Evolutionary conservation across 2,329 filamentous ascomycete species (phyloP), one percentile per base, ranked within the genome.

Genomic region (Gnomoniopsis sp.): DNA sequence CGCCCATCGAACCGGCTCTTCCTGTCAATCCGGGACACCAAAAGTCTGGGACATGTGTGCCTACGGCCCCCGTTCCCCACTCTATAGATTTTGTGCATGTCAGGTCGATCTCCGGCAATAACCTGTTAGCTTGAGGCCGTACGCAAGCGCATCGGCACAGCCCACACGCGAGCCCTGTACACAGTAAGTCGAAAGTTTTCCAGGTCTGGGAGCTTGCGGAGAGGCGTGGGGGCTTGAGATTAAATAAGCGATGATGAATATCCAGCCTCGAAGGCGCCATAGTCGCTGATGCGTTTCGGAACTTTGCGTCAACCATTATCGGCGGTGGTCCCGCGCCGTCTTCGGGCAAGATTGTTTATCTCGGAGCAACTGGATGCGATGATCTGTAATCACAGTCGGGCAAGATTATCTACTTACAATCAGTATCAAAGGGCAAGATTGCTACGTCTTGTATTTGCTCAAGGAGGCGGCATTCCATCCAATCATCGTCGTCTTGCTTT

Each of bases 221-320:
- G 34, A 38, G 34, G 33, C 52, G 55, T 50, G 50, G 49, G 58
- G 55, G 41, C 33, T 33, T 8, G 47, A 6, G 47, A 48, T 36
- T 44, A 53, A 48, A 43, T 41, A 56, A 19, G 33, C 52, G 57
- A 61, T 61, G 59, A 53, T 61, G 59, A 61, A 61, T 55, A 53
- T 61, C 44, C 34, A 44, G 33, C 49, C 48, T 46, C 34, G 19
- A 43, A 59, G 56, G 59, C 59, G 59, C 59, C 59, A 61, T 61
- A 53, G 48, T 53, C 30, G n/a, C 33, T 57, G 49, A 52, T 43
- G 34, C 26, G 52, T 58, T 43, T 53, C 52, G 59, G 56, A n/a
- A 52, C 41, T 48, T 61, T 46, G 59, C 59, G 26, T 55, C 57
- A 55, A 36, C 51, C 36, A 21, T 50, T 53, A 44, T 51, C 58